Conservation (phyloP, 495 filamentous ascomycete genomes). For the Penicillium bovifimosum region DNA sequence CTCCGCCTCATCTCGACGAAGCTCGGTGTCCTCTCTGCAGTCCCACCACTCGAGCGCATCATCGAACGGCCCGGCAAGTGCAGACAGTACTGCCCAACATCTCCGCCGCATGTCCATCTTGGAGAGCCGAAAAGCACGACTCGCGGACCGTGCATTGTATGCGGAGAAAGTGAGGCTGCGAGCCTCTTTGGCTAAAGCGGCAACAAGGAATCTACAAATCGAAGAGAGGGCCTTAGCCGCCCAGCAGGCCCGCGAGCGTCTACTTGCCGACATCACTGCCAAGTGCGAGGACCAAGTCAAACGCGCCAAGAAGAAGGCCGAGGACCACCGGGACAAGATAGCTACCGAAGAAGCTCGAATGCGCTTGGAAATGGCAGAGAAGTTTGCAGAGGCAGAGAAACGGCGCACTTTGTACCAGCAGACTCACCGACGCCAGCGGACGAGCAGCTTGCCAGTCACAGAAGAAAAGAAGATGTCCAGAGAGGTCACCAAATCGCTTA, state of each 20-base stretch:
- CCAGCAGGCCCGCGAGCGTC: conserved; percentile 81
- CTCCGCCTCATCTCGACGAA: conserved; percentile 78
- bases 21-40: conserved; percentile 82
- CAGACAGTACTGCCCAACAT: conserved; percentile 82
- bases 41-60: conserved; percentile 64
- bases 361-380: conserved; percentile 76
- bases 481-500: conserved; percentile 41
- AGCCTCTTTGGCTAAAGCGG: conserved; percentile 78
- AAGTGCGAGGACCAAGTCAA: conserved; percentile 93
- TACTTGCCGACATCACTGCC: conserved; percentile 88
- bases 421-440: conserved; percentile 56
- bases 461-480: conserved; percentile 50
- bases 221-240: conserved; percentile 88
- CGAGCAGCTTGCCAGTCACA: conserved; percentile 53
- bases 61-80: conserved; percentile 60
- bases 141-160: conserved; percentile 90
- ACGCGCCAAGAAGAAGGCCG: conserved; percentile 86
- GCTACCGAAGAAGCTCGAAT: conserved; percentile 77
- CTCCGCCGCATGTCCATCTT: conserved; percentile 87
- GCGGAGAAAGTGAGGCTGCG: conserved; percentile 94
- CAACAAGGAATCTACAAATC: conserved; percentile 55
- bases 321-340: conserved; percentile 85
- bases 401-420: conserved; percentile 54
- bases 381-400: conserved; percentile 80
- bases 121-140: conserved; percentile 84